Conservation (phyloP, 2,329 filamentous ascomycete genomes). For the Tympanopsis confertula region DNA sequence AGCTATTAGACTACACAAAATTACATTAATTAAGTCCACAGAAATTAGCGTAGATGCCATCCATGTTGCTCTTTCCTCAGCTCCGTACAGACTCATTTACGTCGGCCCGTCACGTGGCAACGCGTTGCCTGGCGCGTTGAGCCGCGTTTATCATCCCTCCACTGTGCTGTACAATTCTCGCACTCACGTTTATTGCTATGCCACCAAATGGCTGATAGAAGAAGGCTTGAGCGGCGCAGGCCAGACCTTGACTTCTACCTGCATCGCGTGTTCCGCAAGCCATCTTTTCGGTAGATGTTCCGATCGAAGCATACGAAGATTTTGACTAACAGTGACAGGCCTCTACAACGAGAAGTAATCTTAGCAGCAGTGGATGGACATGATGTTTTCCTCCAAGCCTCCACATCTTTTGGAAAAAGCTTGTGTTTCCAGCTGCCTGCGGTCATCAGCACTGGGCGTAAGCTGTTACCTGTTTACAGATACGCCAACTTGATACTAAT, state of each 20-base stretch:
- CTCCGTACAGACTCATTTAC: too few species aligned
- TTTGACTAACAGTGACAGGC: conserved; percentile 33
- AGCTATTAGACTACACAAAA: too few species aligned
- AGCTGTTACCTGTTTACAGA: conserved; percentile 1
- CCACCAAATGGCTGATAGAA: too few species aligned
- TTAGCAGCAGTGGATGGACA: conserved; percentile 66
- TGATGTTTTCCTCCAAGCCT: conserved; percentile 89
- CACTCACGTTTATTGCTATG: too few species aligned
- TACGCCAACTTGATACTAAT: conserved; percentile 7
- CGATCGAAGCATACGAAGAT: neutral
- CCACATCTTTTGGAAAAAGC: conserved; percentile 84
- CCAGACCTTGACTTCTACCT: conserved; percentile 1
- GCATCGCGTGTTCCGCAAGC: conserved; percentile 1
- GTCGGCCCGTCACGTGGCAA: too few species aligned
- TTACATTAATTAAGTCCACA: too few species aligned
- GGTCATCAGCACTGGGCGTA: conserved; percentile 70
- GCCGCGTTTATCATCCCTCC: too few species aligned
- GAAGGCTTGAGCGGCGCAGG: neutral
- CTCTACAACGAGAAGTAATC: conserved; percentile 80
- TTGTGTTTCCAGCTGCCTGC: conserved; percentile 87
- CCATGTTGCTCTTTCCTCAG: too few species aligned
- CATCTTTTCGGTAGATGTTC: neutral
- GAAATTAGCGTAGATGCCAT: too few species aligned
- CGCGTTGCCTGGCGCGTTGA: too few species aligned
- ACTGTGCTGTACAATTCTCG: too few species aligned